Percentiles rank a stretch among this genome's conserved stretches.
Evolutionary conservation across 1,284 basidiomycete species (phyloP).

Genomic region (Boletellus deceptivus): DNA sequence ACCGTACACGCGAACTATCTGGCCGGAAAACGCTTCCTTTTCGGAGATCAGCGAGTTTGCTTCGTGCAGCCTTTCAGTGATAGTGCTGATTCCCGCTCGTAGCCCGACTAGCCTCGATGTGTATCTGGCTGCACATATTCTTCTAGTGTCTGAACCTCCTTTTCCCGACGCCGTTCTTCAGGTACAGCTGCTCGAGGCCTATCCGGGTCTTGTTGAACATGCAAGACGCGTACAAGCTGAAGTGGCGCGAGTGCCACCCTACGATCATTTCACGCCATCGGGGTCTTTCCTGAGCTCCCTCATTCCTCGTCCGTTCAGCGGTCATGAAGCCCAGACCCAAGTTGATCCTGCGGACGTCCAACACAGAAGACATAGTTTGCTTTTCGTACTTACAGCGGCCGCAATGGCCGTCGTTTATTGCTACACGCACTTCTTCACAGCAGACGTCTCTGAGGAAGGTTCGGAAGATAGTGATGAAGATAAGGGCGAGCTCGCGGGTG

Average conservation of each 20-base stretch:
- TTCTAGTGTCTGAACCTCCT: constrained; percentile 55
- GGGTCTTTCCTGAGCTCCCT: constrained; percentile 23
- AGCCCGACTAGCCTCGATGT: constrained; percentile 65
- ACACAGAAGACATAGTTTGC: constrained; percentile 36
- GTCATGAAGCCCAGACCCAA: neutral
- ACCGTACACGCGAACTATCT: constrained; percentile 59
- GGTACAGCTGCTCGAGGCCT: constrained; percentile 51
- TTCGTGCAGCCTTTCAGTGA: neutral
- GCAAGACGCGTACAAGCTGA: constrained; percentile 47
- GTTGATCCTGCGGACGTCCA: constrained; percentile 33
- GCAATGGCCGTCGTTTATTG: constrained; percentile 6
- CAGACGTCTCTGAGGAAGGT: neutral
- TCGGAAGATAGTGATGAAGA: neutral
- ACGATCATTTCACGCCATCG: constrained; percentile 12
- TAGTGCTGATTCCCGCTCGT: constrained; percentile 1
- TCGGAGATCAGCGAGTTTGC: constrained; percentile 40
- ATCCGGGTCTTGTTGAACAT: constrained; percentile 55
- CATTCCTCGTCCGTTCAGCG: constrained; percentile 14
- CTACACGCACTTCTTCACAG: neutral
- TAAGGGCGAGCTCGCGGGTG: constrained; percentile 6
- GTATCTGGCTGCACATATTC: constrained; percentile 62
- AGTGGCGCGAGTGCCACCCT: constrained; percentile 28
- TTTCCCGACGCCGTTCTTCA: constrained; percentile 61
- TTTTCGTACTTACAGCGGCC: constrained; percentile 34
- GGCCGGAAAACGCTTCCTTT: constrained; percentile 51